These are phyloP conservation scores for Helotiales sp. DNA, from an alignment of 2,329 filamentous ascomycete genomes.

Conservation along the genomic window DNA sequence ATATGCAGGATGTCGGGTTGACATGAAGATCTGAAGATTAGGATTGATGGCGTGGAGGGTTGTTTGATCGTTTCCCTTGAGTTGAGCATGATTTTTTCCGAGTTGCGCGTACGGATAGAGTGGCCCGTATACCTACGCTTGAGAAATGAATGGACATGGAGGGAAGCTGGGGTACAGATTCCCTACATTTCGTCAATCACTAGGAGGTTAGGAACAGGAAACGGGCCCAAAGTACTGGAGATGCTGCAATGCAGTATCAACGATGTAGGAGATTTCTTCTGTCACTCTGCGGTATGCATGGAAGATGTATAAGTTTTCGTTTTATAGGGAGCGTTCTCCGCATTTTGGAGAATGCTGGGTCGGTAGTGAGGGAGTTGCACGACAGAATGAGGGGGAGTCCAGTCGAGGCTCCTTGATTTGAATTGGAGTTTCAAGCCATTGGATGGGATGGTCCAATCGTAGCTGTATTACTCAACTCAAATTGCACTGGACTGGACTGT, in stretches of 20 bases:
- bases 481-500: too few relatives aligned
- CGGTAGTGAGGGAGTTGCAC: neutral
- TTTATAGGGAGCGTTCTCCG: slow-evolving; percentile 3
- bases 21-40: neutral
- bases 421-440: neutral
- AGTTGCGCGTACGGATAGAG: too few relatives aligned
- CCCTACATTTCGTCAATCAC: neutral
- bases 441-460: neutral
- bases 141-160: too few relatives aligned
- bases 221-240: neutral
- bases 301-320: neutral
- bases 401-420: neutral
- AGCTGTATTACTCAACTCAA: too few relatives aligned
- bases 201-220: neutral
- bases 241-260: neutral
- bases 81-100: neutral
- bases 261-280: neutral
- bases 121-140: too few relatives aligned
- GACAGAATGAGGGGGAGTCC: neutral
- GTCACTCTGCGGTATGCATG: neutral
- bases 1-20: neutral
- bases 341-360: neutral
- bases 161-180: neutral
- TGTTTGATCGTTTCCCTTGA: too few relatives aligned
- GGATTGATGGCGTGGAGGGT: neutral